These are phyloP conservation scores for Parmales sp. DNA, from an alignment of 108 stramenopile species.

Conservation along the genomic window DNA sequence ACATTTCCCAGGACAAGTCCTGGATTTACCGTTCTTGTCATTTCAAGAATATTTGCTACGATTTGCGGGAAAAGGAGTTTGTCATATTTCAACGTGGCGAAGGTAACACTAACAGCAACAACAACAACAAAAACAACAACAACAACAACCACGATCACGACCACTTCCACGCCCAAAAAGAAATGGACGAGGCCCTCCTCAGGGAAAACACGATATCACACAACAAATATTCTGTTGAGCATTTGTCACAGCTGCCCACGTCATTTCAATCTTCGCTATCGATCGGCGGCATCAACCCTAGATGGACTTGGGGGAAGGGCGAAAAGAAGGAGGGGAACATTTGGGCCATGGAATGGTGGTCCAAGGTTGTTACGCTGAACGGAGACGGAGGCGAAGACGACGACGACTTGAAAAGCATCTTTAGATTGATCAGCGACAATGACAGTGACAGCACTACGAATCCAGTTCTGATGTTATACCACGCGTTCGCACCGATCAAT, in stretches of 20 bases:
- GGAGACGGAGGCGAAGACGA: constrained; percentile 13
- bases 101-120: no score
- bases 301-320: neutral
- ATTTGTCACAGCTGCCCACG: constrained; percentile 1
- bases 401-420: neutral
- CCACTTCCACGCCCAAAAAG: no score
- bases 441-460: constrained; percentile 29
- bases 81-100: constrained; percentile 48
- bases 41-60: constrained; percentile 35
- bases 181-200: no score
- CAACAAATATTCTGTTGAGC: neutral
- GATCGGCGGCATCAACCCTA: constrained; percentile 44
- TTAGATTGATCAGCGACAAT: neutral
- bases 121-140: no score
- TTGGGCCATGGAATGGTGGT: constrained; percentile 14
- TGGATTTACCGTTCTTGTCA: constrained; percentile 31
- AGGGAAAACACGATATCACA: constrained; percentile 9
- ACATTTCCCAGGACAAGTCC: constrained; percentile 24
- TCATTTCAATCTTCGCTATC: constrained; percentile 17
- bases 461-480: constrained; percentile 42
- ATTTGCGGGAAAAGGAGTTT: constrained; percentile 30
- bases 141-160: no score
- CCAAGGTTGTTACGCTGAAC: constrained; percentile 39
- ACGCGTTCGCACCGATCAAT: constrained; percentile 44
- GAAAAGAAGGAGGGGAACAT: constrained; percentile 33